Percentiles rank a stretch among this genome's conserved stretches.
Conservation (phyloP, 1,139 yeast species). For the Debaryomyces subglobosus region DNA sequence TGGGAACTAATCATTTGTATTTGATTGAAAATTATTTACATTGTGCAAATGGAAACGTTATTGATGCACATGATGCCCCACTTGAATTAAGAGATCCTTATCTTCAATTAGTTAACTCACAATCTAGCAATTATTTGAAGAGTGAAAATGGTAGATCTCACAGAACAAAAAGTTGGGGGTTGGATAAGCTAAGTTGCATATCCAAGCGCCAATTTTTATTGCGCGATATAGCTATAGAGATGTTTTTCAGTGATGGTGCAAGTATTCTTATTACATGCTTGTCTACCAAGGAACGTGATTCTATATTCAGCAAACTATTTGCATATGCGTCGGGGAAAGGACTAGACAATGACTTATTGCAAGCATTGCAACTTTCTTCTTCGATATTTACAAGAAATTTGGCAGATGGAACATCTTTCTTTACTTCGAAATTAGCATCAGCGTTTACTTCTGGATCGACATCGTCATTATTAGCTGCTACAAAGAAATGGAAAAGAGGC, state of each 20-base stretch:
- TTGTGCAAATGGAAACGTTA: constrained; percentile 59
- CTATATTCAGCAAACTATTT: constrained; percentile 51
- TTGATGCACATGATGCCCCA: constrained; percentile 71
- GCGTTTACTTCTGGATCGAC: constrained; percentile 33
- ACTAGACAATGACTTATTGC: constrained; percentile 54
- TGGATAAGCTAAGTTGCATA: constrained; percentile 58
- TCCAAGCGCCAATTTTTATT: constrained; percentile 74
- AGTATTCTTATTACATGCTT: constrained; percentile 64
- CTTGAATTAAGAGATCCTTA: constrained; percentile 63
- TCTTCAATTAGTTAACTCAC: constrained; percentile 55
- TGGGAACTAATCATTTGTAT: constrained; percentile 66
- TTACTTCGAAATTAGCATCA: constrained; percentile 38
- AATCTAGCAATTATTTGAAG: constrained; percentile 25
- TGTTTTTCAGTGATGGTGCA: constrained; percentile 73
- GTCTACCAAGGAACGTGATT: constrained; percentile 55
- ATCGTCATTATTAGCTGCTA: constrained; percentile 49
- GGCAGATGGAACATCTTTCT: constrained; percentile 20
- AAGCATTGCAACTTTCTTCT: constrained; percentile 53
- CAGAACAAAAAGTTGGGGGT: constrained; percentile 56
- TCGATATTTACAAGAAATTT: constrained; percentile 18
- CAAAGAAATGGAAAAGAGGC: constrained; percentile 74
- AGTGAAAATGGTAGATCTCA: constrained; percentile 35
- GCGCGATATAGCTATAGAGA: constrained; percentile 77
- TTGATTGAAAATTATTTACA: constrained; percentile 71
- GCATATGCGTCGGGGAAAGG: constrained; percentile 50